Base-by-base conservation (phyloP, 352 stramenopile species). In the Globisporangium radiosum region DNA sequence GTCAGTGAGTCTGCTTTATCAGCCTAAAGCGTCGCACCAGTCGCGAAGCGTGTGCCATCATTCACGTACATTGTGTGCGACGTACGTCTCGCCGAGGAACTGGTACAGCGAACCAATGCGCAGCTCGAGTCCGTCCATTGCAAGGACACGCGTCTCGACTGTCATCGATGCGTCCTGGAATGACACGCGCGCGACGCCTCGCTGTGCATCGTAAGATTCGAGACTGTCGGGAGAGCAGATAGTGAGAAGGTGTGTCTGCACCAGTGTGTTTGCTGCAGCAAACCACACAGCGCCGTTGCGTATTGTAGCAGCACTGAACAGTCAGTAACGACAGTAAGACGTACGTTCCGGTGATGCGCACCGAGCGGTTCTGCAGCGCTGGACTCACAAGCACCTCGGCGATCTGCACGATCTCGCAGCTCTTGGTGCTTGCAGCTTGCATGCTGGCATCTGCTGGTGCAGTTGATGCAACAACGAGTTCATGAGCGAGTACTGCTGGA, bases 371-470 rank as follows among this genome's bases (percentile, higher is more conserved):
- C 66, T 90, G 81, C 61, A 92, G 71, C 62, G 70, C 65, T 6
- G 73, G 64, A 42, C 88, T 71, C 5, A 64, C 63, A 55, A 94
- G 66, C 56, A 94, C 72, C 66, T 94, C 85, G 6, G 76, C 80
- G 64, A 94, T 91, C 68, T 92, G 81, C 45, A 76, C 76, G 63
- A 94, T 90, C 71, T 92, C 84, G 59, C 75, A 82, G 40, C 68
- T 47, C 43, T 5, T 47, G 43, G 11, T 72, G 9, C 62, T 60
- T 0, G 62, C 54, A n/a, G 71, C 39, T 47, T 47, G 43, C 42
- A 52, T 60, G 8, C 13, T 25, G 25, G 52, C 14, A 9, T 17
- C 39, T 33, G 17, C 19, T 44, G 39, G 55, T 25, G 49, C 14
- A 14, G 25, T 33, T 9, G 36, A 25, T 11, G 17, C 36, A 39